Percentiles rank a stretch among this genome's conserved stretches.
These are phyloP conservation scores for Arabidopsis suecica DNA, from an alignment of 345 rosid species.

Conservation along the genomic window DNA sequence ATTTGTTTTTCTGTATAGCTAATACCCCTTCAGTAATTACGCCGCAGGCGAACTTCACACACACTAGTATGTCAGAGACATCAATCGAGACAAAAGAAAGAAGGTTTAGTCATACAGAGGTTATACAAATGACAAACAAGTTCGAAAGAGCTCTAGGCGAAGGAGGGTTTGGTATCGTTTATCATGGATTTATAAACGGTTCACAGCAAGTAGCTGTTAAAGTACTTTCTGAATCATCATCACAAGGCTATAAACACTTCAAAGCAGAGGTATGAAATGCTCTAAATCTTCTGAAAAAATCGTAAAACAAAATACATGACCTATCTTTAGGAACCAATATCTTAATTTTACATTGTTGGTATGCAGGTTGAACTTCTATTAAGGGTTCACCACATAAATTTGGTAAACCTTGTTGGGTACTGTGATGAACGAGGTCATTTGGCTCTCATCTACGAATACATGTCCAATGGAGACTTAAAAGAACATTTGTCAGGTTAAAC, in stretches of 20 bases:
- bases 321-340: background rate
- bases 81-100: slow-evolving; percentile 19
- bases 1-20: too few relatives aligned
- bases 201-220: slow-evolving; percentile 28
- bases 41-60: too few relatives aligned
- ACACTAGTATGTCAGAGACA: background rate
- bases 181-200: slow-evolving; percentile 40
- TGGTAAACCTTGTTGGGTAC: slow-evolving; percentile 45
- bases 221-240: slow-evolving; percentile 6
- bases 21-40: too few relatives aligned
- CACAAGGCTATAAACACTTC: slow-evolving; percentile 23
- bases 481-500: slow-evolving; percentile 27
- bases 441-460: slow-evolving; percentile 50
- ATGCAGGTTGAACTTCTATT: slow-evolving; percentile 44
- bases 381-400: slow-evolving; percentile 47
- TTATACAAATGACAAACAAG: slow-evolving; percentile 48
- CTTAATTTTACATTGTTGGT: background rate
- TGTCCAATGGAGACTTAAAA: slow-evolving; percentile 34
- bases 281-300: background rate
- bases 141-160: slow-evolving; percentile 50
- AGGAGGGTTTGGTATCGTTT: slow-evolving; percentile 64
- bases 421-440: slow-evolving; percentile 40
- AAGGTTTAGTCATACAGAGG: slow-evolving; percentile 40
- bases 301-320: background rate
- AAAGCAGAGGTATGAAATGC: slow-evolving; percentile 20